Conservation (phyloP, 2,329 filamentous ascomycete species). For the Atkinsonella hypoxylon region DNA sequence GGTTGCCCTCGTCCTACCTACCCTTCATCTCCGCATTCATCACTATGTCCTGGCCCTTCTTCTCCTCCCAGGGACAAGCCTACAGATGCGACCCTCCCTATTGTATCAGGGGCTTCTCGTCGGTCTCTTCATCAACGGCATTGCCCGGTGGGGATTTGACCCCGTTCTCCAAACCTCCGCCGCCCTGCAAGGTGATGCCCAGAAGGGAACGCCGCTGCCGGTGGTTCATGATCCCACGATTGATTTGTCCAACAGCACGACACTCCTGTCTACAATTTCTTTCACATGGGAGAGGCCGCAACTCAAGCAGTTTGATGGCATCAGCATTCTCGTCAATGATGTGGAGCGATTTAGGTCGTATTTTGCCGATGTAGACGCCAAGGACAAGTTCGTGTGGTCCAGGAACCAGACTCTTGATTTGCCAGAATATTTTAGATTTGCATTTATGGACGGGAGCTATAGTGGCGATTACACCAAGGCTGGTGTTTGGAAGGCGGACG, state of each 20-base stretch:
- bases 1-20: constrained; percentile 58
- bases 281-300: constrained; percentile 40
- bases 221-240: constrained; percentile 35
- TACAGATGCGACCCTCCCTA: constrained; percentile 76
- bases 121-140: constrained; percentile 86
- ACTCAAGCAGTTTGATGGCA: constrained; percentile 51
- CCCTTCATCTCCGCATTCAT: constrained; percentile 76
- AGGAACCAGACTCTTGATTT: constrained; percentile 31
- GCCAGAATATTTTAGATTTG: constrained; percentile 70
- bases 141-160: constrained; percentile 90
- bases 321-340: constrained; percentile 75
- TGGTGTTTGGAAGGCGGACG: constrained; percentile 53
- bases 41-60: constrained; percentile 88
- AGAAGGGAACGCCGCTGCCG: constrained; percentile 50
- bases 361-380: constrained; percentile 40
- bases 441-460: constrained; percentile 53
- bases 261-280: constrained; percentile 49
- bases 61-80: constrained; percentile 73
- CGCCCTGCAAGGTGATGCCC: constrained; percentile 57
- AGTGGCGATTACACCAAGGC: constrained; percentile 65
- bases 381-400: constrained; percentile 45
- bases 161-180: constrained; percentile 72
- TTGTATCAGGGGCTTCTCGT: constrained; percentile 83
- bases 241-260: constrained; percentile 24
- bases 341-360: constrained; percentile 70